Conservation (phyloP, 1,139 yeast genomes). For the Candida anutae region DNA sequence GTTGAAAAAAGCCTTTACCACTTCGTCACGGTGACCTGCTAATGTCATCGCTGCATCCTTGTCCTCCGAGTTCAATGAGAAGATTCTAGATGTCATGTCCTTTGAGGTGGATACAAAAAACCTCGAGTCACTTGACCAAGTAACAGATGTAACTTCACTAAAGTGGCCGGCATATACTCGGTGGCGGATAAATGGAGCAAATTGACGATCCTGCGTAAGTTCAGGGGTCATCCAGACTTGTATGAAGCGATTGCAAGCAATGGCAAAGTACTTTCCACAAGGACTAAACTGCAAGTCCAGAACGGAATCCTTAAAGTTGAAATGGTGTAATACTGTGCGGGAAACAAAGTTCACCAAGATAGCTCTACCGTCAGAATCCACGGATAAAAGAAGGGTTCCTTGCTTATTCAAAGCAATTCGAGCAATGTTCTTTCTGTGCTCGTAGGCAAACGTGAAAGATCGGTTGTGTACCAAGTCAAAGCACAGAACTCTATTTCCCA, state of each 20-base stretch:
- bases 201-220: conserved; percentile 66
- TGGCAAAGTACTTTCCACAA: conserved; percentile 80
- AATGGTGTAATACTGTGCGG: conserved; percentile 87
- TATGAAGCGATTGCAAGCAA: conserved; percentile 72
- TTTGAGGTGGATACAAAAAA: conserved; percentile 81
- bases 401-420: conserved; percentile 78
- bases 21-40: conserved; percentile 90
- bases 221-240: conserved; percentile 96
- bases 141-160: conserved; percentile 65
- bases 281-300: conserved; percentile 77
- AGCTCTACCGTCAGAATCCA: conserved; percentile 91
- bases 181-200: conserved; percentile 92
- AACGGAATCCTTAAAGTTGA: conserved; percentile 81
- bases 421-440: conserved; percentile 80
- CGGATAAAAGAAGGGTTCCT: conserved; percentile 72
- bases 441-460: conserved; percentile 85
- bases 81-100: conserved; percentile 86
- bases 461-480: conserved; percentile 80
- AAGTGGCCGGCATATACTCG: conserved; percentile 91
- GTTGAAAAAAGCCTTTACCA: conserved; percentile 79
- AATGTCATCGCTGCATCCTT: conserved; percentile 76
- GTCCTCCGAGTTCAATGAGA: conserved; percentile 68
- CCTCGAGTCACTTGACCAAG: conserved; percentile 89
- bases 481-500: conserved; percentile 86
- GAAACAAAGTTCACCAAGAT: conserved; percentile 79